Percentiles rank a stretch among this genome's conserved stretches.
Conservation (phyloP, 495 filamentous ascomycete genomes). For the Paragyromitra xinjiangensis region DNA sequence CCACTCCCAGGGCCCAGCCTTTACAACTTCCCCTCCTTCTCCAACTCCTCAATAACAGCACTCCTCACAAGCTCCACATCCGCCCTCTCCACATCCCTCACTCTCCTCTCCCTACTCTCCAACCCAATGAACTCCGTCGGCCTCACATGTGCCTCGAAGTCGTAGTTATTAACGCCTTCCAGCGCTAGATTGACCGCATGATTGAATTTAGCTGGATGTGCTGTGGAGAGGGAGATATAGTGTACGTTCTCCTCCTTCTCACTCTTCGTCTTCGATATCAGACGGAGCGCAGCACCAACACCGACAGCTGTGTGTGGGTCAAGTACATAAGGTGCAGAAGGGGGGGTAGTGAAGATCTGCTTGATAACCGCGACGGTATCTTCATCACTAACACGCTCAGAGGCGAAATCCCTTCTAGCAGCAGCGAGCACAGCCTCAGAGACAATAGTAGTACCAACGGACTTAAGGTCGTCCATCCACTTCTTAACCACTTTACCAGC, state of each 20-base stretch:
- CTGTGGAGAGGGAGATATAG: conserved; percentile 86
- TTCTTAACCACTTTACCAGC: conserved; percentile 71
- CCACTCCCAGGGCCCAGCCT: no score
- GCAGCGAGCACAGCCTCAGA: conserved; percentile 70
- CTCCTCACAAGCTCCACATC: conserved; percentile 67
- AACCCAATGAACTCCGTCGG: conserved; percentile 81
- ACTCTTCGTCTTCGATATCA: conserved; percentile 63
- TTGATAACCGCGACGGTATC: conserved; percentile 80
- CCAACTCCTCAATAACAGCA: conserved; percentile 66
- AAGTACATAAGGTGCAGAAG: conserved; percentile 74
- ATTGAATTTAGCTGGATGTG: conserved; percentile 93
- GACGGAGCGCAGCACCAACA: conserved; percentile 73
- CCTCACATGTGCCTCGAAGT: conserved; percentile 74
- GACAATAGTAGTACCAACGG: conserved; percentile 80
- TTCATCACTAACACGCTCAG: conserved; percentile 80
- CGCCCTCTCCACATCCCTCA: conserved; percentile 64
- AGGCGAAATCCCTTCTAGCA: conserved; percentile 75
- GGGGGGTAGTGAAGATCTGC: conserved; percentile 64
- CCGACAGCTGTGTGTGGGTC: conserved; percentile 94
- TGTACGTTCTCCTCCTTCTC: conserved; percentile 59
- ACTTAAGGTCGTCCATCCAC: conserved; percentile 82
- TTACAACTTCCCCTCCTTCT: conserved; percentile 53
- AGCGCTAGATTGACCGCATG: conserved; percentile 79
- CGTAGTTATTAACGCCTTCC: conserved; percentile 68
- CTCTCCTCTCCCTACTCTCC: conserved; percentile 70